Evolutionary conservation across 306 rosid genomes (phyloP).

Genomic region (Lithocarpus polystachyus): DNA sequence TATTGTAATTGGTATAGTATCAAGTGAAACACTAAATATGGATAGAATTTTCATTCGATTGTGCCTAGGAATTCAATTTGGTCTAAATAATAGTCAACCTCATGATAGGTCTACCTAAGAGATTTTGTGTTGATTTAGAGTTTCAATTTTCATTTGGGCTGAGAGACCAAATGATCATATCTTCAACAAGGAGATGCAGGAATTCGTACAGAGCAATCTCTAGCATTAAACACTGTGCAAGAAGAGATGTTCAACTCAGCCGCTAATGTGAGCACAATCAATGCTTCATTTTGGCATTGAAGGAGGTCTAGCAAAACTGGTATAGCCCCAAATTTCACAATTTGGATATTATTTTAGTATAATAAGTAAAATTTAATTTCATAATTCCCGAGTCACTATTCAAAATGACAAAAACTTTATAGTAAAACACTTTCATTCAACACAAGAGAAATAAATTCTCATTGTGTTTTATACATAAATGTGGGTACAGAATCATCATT

Average conservation of each 20-base stretch:
- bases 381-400: slow-evolving; percentile 5
- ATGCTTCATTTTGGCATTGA: slow-evolving; percentile 41
- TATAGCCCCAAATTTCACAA: slow-evolving; percentile 55
- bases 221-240: slow-evolving; percentile 29
- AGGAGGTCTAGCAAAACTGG: slow-evolving; percentile 53
- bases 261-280: slow-evolving; percentile 46
- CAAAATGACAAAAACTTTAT: slow-evolving; percentile 10
- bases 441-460: slow-evolving; percentile 28
- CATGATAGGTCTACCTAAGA: too few species aligned
- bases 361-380: background rate
- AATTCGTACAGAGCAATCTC: too few species aligned
- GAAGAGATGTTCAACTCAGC: slow-evolving; percentile 63
- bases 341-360: slow-evolving; percentile 59
- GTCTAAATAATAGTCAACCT: too few species aligned
- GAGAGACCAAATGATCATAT: too few species aligned
- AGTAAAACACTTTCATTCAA: slow-evolving; percentile 17
- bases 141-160: too few species aligned
- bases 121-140: too few species aligned
- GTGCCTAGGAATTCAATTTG: too few species aligned
- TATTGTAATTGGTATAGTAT: too few species aligned
- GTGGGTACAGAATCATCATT: slow-evolving; percentile 31
- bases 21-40: too few species aligned
- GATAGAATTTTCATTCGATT: too few species aligned
- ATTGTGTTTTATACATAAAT: slow-evolving; percentile 19
- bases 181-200: too few species aligned